phyloP scores from a whole-genome alignment of 768 basidiomycete species.

The Lactifluus volemus region DNA sequence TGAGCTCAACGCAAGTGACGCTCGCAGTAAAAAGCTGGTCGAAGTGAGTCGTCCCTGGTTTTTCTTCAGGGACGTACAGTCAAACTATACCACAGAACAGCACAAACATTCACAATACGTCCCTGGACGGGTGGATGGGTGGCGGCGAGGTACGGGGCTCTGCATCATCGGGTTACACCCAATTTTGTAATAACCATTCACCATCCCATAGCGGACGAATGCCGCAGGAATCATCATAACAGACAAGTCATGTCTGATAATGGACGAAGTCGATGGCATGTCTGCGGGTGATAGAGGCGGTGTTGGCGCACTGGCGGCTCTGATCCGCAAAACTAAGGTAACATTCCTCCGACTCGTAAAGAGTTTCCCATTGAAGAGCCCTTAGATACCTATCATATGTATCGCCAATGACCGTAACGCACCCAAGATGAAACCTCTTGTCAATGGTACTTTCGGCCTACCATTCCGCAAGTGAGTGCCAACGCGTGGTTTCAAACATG shows the following conservation, averaged over 20 bases:
- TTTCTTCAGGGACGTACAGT: not conserved
- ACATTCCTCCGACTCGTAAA: not conserved
- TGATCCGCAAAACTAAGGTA: slow-evolving; percentile 92
- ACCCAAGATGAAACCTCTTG: slow-evolving; percentile 88
- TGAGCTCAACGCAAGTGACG: slow-evolving; percentile 94
- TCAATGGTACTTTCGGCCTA: slow-evolving; percentile 61
- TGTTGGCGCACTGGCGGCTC: slow-evolving; percentile 81
- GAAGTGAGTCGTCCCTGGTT: slow-evolving; percentile 46
- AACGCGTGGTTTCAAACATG: not conserved
- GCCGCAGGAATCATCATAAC: slow-evolving; percentile 67
- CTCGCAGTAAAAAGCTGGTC: slow-evolving; percentile 92
- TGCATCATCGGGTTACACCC: not conserved
- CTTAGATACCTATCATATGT: slow-evolving; percentile 90
- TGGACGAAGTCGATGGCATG: slow-evolving; percentile 99
- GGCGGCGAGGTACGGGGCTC: slow-evolving; percentile 38
- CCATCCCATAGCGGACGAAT: slow-evolving; percentile 42
- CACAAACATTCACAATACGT: slow-evolving; percentile 85
- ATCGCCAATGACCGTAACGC: slow-evolving; percentile 87
- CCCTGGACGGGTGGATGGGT: slow-evolving; percentile 77
- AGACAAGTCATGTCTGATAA: slow-evolving; percentile 80
- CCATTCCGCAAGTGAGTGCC: slow-evolving; percentile 62
- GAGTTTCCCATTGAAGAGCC: not conserved
- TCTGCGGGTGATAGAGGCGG: slow-evolving; percentile 96
- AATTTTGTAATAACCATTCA: not conserved
- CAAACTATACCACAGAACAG: slow-evolving; percentile 44